Evolutionary conservation across 495 filamentous ascomycete genomes (phyloP), one percentile per base, ranked within the genome.

Genomic region (Talaromyces thailandensis): DNA sequence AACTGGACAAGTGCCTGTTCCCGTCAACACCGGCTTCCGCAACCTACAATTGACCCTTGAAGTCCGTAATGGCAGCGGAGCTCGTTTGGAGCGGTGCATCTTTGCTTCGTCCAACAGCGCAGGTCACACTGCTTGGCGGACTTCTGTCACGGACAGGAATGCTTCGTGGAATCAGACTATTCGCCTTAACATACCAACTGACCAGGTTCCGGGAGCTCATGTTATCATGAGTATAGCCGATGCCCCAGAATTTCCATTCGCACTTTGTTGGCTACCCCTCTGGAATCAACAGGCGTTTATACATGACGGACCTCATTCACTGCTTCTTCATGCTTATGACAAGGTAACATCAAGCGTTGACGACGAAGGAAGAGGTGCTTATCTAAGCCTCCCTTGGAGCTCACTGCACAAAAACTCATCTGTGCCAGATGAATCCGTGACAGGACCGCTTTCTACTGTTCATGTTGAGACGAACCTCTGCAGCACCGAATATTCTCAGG

Each of bases 261-360:
- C 94, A 16, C 81, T 96, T 37, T 88, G 88, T 12, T 93, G 92
- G 83, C 87, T 99, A 81, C 94, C 95, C 1, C 78, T 99, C 0
- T 98, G 95, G 95, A 88, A 91, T 35, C 84, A 90, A 6, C 87
- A 92, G 59, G 93, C 95, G 3, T 98, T 99, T 69, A 83, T 96
- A 51, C 82, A 87, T 58, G 93, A 99, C 70, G 94, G 92, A 0
- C 74, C 83, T 48, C 95, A 98, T 72, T 84, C 83, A 4, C 75
- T 98, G 29, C 68, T 95, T 6, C 75, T 99, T 18, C 95, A 99
- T 73, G 86, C 87, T 59, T 88, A 96, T 66, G 94, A 98, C 67
- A 96, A 97, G 68, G 81, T 86, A 64, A 96, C 93, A 2, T 83
- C 83, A 1, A 77, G 70, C 37, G 79, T 85, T 1, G 76, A 71